Base-by-base conservation (phyloP, 2,329 filamentous ascomycete genomes). In the Fusarium dlaminii region DNA sequence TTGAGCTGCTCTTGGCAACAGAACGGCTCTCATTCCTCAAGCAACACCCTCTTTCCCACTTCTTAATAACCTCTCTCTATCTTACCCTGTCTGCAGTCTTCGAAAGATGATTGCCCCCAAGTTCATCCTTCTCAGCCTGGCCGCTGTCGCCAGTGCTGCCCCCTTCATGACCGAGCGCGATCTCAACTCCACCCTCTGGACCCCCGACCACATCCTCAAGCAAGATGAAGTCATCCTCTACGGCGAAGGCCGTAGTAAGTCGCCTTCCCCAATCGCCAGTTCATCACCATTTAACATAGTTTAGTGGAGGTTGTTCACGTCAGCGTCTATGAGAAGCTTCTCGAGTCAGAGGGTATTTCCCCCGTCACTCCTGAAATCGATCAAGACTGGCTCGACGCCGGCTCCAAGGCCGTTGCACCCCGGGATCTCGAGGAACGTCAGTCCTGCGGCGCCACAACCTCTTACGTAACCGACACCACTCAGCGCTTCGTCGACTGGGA, bases 171-270 rank as follows among this genome's bases (percentile, higher is more conserved):
- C 57, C 0, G 57, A 64, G 17, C 62, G 66, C 4, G 56, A 59
- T 3, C 65, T 75, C 6, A 75, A 75, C 51, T 66, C 64, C 20
- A 75, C 72, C 17, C 22, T 52, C 22, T 75, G 72, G 68, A 63
- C 68, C 15, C 68, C 68, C 5, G 68, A 75, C 8, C 72, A 72
- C 6, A 8, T 75, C 18, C 68, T 75, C 9, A 15, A 66, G 49
- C 57, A n/a, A 5, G 61, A 75, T 5, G 64, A 75, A 42, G 72
- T 75, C 3, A 75, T 75, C 15, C 72, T 75, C 27, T 75, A 72
- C 11, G 67, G 68, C 2, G 32, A 57, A 17, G 67, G 68, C 3
- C 68, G 68, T 22, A 71, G 51, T 71, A 71, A 43, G 67, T 67
- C 6, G 1, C 6, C 3, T 4, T n/a, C 6, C 3, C 20, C n/a